phyloP scores from a whole-genome alignment of 2,329 filamentous ascomycete genomes.

The Coleophoma cylindrospora region DNA sequence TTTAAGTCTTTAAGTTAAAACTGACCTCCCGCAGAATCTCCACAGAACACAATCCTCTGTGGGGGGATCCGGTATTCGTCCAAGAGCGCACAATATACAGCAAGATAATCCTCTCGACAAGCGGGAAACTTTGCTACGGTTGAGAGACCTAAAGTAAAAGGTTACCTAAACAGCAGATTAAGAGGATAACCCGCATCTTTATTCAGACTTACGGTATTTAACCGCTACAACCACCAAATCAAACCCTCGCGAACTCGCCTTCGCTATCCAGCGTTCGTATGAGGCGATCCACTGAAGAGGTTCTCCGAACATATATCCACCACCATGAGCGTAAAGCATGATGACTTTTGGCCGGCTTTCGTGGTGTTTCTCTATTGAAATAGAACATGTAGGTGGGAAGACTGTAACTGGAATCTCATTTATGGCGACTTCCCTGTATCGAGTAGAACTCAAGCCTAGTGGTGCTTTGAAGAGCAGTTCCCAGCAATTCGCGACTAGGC shows the following conservation, averaged over 20 bases:
- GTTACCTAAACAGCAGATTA: neutral
- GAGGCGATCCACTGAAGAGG: neutral
- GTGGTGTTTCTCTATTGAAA: neutral
- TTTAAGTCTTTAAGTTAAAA: neutral
- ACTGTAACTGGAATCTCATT: neutral
- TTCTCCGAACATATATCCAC: conserved; percentile 1
- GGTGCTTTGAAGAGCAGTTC: conserved; percentile 1
- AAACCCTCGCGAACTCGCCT: neutral
- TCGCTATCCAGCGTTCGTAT: neutral
- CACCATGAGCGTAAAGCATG: conserved; percentile 1
- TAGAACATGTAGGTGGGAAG: neutral
- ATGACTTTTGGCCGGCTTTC: neutral
- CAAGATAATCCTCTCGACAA: neutral
- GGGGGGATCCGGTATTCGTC: neutral
- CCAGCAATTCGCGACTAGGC: neutral
- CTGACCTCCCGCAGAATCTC: conserved; percentile 1
- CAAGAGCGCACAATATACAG: neutral
- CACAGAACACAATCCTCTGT: neutral
- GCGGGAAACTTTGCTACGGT: neutral
- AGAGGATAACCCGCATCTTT: neutral
- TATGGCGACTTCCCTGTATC: neutral
- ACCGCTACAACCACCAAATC: neutral
- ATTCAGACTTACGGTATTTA: neutral
- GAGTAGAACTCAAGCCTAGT: neutral
- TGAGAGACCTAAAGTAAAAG: neutral